phyloP scores from a whole-genome alignment of 768 basidiomycete species.

The Termitomyces sp. region DNA sequence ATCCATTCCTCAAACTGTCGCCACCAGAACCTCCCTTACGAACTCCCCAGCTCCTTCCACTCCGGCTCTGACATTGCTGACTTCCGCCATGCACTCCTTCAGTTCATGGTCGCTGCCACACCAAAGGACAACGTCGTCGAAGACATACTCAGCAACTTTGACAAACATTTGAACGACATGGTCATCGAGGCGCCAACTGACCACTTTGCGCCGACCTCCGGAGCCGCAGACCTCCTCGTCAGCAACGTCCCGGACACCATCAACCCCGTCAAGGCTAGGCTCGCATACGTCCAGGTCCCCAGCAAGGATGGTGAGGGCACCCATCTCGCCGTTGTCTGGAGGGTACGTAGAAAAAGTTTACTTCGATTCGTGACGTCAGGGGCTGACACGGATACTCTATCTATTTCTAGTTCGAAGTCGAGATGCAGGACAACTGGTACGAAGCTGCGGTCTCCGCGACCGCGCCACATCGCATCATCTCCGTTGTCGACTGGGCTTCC shows the following conservation, averaged over 20 bases:
- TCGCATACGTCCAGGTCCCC: conserved; percentile 84
- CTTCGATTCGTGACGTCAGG: background rate
- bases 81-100: conserved; percentile 57
- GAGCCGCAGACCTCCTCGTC: conserved; percentile 37
- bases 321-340: conserved; percentile 78
- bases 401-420: conserved; percentile 69
- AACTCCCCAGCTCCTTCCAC: conserved; percentile 23
- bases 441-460: conserved; percentile 78
- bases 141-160: conserved; percentile 48
- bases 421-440: conserved; percentile 96
- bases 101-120: conserved; percentile 77
- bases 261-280: conserved; percentile 73
- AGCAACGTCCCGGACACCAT: conserved; percentile 73
- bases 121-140: conserved; percentile 43
- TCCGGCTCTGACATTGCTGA: conserved; percentile 29
- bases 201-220: conserved; percentile 42
- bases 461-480: conserved; percentile 75
- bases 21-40: conserved; percentile 36
- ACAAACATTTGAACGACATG: conserved; percentile 51
- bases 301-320: conserved; percentile 51
- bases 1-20: conserved; percentile 58
- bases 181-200: conserved; percentile 27
- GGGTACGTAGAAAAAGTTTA: conserved; percentile 35
- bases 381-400: background rate
- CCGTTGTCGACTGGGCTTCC: conserved; percentile 93